Percentiles rank a stretch among this genome's conserved stretches.
phyloP scores from a whole-genome alignment of 2,329 filamentous ascomycete genomes.

The Hypoxylon sp. region DNA sequence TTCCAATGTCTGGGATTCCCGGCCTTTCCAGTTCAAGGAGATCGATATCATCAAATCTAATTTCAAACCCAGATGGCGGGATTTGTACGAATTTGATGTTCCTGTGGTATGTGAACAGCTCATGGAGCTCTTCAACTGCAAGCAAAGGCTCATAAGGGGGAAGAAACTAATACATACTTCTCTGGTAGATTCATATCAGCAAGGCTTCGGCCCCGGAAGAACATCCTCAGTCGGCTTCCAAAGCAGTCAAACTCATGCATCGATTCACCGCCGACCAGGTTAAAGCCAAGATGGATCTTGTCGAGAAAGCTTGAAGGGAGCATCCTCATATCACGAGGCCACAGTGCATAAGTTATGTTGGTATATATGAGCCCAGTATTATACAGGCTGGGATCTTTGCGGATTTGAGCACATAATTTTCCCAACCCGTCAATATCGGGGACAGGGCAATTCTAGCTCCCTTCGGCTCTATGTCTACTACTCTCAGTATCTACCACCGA shows the following conservation, averaged over 20 bases:
- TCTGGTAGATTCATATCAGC: slow-evolving; percentile 72
- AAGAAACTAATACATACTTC: slow-evolving; percentile 6
- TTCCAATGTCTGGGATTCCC: slow-evolving; percentile 75
- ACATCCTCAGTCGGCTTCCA: slow-evolving; percentile 67
- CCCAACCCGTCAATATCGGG: neutral
- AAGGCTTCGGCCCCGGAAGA: slow-evolving; percentile 67
- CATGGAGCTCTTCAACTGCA: no score
- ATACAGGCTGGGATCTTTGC: neutral
- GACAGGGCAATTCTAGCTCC: neutral
- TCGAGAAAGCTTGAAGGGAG: slow-evolving; percentile 52
- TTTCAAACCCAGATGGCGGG: slow-evolving; percentile 73
- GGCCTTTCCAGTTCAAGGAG: slow-evolving; percentile 78
- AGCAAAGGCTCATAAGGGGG: neutral
- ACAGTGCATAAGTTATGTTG: neutral
- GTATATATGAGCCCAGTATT: neutral
- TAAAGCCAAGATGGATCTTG: slow-evolving; percentile 76
- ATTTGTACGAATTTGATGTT: slow-evolving; percentile 85
- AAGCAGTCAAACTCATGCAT: slow-evolving; percentile 83
- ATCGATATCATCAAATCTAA: slow-evolving; percentile 77
- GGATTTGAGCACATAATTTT: neutral
- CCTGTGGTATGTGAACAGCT: slow-evolving; percentile 73
- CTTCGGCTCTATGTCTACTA: slow-evolving; percentile 27
- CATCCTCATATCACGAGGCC: neutral
- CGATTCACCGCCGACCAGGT: slow-evolving; percentile 79
- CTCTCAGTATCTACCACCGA: slow-evolving; percentile 61